These are phyloP conservation scores for Diaporthe eres DNA, from an alignment of 2,329 filamentous ascomycete species.

Conservation along the genomic window DNA sequence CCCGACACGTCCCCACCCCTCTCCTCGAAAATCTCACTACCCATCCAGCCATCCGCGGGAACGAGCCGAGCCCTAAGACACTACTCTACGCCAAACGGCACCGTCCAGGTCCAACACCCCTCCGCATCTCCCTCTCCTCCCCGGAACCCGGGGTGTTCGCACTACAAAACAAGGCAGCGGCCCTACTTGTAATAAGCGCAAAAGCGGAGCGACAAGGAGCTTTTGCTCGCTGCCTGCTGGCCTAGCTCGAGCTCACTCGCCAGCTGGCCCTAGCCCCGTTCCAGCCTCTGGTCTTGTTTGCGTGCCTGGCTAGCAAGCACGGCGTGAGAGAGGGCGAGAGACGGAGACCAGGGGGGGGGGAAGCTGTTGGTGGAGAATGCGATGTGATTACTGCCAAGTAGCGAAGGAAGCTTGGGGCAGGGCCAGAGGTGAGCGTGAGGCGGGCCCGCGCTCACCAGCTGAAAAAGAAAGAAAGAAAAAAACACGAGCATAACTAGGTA, in stretches of 20 bases:
- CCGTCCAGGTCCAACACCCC: slow-evolving; percentile 7
- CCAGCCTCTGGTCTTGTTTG: neutral
- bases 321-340: neutral
- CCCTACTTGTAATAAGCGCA: slow-evolving; percentile 5
- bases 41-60: slow-evolving; percentile 10
- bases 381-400: slow-evolving; percentile 29
- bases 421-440: neutral
- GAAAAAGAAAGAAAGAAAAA: neutral
- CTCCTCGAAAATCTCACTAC: neutral
- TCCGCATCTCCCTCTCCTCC: neutral
- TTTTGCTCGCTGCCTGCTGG: neutral
- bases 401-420: slow-evolving; percentile 22
- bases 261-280: slow-evolving; percentile 23
- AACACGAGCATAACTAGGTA: neutral
- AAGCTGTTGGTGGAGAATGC: neutral
- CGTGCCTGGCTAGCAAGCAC: neutral
- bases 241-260: slow-evolving; percentile 18
- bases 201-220: neutral
- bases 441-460: neutral
- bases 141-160: slow-evolving; percentile 2
- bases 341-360: neutral
- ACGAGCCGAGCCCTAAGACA: slow-evolving; percentile 29
- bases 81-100: slow-evolving; percentile 18
- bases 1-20: neutral
- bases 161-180: slow-evolving; percentile 23